Percentiles rank a stretch among this genome's conserved stretches.
phyloP scores from a whole-genome alignment of 176 grass and related monocot species.

The Lolium rigidum region DNA sequence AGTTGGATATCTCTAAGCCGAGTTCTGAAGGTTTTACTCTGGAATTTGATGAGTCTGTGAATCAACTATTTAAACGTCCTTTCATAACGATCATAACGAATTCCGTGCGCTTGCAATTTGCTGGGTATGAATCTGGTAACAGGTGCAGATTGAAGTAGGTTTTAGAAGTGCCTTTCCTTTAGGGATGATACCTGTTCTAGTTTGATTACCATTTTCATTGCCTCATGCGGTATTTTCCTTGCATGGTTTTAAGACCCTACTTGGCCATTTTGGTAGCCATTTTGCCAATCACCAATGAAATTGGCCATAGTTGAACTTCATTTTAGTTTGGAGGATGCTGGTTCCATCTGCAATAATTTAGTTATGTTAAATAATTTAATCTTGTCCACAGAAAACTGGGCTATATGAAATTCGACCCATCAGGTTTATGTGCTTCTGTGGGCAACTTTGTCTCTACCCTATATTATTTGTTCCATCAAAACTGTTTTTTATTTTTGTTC shows the following conservation, averaged over 20 bases:
- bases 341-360: neutral
- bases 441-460: neutral
- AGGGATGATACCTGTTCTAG: neutral
- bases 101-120: neutral
- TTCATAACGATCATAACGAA: neutral
- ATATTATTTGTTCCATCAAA: neutral
- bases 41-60: conserved; percentile 3
- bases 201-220: neutral
- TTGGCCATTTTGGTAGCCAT: neutral
- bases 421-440: neutral
- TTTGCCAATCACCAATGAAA: conserved; percentile 1
- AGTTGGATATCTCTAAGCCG: neutral
- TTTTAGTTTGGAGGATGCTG: neutral
- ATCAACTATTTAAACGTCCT: conserved; percentile 12
- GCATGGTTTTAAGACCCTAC: neutral
- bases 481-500: neutral
- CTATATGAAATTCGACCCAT: neutral
- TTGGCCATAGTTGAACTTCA: neutral
- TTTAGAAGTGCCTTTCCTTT: neutral
- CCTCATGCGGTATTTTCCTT: neutral
- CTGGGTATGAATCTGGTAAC: neutral
- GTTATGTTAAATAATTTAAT: neutral
- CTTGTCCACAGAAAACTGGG: neutral
- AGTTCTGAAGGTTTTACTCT: neutral
- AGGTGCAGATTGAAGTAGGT: neutral